Conservation (phyloP, 768 basidiomycete genomes). For the Mycena leptocephala region DNA sequence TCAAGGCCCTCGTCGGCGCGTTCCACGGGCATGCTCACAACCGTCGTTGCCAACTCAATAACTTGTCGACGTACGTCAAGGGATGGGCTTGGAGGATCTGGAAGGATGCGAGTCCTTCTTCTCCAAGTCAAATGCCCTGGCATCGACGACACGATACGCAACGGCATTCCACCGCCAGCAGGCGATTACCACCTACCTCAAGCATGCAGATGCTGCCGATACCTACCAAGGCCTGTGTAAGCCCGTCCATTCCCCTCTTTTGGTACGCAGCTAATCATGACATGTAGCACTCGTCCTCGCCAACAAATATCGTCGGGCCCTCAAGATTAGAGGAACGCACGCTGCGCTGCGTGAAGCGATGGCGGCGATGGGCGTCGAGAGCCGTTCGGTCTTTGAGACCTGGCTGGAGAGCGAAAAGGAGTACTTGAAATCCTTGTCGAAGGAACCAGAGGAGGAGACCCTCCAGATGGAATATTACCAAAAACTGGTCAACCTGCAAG, state of each 20-base stretch:
- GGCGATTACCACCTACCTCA: neutral
- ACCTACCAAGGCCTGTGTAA: neutral
- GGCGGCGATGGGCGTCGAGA: neutral
- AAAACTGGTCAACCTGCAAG: conserved; percentile 16
- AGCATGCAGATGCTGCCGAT: neutral
- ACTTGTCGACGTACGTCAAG: neutral
- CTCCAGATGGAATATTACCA: conserved; percentile 34
- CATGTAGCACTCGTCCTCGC: neutral
- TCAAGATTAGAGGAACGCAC: neutral
- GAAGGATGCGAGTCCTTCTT: neutral
- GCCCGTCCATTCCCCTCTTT: neutral
- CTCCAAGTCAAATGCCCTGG: neutral
- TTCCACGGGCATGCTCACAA: neutral
- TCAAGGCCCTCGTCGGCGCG: neutral
- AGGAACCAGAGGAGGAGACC: conserved; percentile 36
- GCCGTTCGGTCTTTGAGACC: neutral
- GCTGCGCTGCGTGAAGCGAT: neutral
- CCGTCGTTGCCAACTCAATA: neutral
- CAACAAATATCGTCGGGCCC: neutral
- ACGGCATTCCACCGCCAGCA: neutral
- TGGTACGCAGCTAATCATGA: neutral
- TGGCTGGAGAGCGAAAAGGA: conserved; percentile 18
- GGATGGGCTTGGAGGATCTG: neutral
- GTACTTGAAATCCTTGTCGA: conserved; percentile 34
- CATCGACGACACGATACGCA: neutral